These are phyloP conservation scores for Botryotinia calthae DNA, from an alignment of 2,329 filamentous ascomycete genomes.

Conservation along the genomic window DNA sequence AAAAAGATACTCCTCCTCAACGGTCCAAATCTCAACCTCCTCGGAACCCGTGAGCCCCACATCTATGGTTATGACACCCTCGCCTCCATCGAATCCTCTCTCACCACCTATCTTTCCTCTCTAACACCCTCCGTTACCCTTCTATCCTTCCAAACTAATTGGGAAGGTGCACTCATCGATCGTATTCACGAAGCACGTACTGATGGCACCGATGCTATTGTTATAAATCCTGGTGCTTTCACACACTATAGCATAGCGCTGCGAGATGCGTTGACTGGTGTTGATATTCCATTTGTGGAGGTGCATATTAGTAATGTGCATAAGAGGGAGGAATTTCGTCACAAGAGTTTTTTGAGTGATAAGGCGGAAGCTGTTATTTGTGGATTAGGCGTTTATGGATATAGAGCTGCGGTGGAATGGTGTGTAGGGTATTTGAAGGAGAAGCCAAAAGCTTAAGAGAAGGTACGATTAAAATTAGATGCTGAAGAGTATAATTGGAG, in stretches of 20 bases:
- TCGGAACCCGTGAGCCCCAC: slow-evolving; percentile 70
- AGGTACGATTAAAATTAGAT: not conserved
- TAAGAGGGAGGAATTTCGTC: slow-evolving; percentile 64
- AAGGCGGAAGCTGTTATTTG: slow-evolving; percentile 73
- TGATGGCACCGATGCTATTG: slow-evolving; percentile 57
- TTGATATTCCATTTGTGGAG: slow-evolving; percentile 72
- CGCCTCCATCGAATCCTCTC: slow-evolving; percentile 49
- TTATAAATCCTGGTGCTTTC: slow-evolving; percentile 74
- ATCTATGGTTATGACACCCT: slow-evolving; percentile 72
- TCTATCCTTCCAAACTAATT: slow-evolving; percentile 69
- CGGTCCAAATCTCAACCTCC: slow-evolving; percentile 79
- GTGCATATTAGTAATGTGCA: slow-evolving; percentile 77
- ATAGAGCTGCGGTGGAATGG: slow-evolving; percentile 58
- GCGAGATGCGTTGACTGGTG: slow-evolving; percentile 68
- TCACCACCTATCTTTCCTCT: slow-evolving; percentile 23
- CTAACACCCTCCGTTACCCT: slow-evolving; percentile 42
- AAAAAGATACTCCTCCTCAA: slow-evolving; percentile 67
- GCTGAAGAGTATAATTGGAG: no score
- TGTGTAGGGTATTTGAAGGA: slow-evolving; percentile 47
- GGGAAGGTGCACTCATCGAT: slow-evolving; percentile 55
- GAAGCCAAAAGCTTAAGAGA: slow-evolving; percentile 33
- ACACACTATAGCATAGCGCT: slow-evolving; percentile 76
- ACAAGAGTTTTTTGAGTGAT: slow-evolving; percentile 70
- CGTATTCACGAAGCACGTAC: slow-evolving; percentile 60
- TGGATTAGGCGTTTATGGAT: slow-evolving; percentile 63